Evolutionary conservation across 495 filamentous ascomycete genomes (phyloP), one percentile per base, ranked within the genome.

Genomic region (Penicillium fimorum): DNA sequence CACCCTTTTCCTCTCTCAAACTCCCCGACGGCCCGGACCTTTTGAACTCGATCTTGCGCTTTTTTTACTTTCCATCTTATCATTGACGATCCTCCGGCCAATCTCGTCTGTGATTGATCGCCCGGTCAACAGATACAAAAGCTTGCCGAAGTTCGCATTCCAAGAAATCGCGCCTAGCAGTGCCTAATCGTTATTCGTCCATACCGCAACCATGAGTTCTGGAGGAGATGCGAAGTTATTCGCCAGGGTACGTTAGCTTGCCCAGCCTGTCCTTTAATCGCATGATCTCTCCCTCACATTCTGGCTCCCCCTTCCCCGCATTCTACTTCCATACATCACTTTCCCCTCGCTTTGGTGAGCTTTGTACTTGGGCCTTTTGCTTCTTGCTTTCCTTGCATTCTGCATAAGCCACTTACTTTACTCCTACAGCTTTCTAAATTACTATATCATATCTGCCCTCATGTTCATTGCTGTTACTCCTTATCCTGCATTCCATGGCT

Each of bases 161-260:
- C 32, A 53, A 60, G 33, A 18, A 55, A 10, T 56, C 43, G 41
- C 47, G 24, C 62, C 49, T 44, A 51, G 29, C 33, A 37, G 43
- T 41, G 22, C 22, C 25, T 13, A 44, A 30, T 45, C 57, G 54
- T 54, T 52, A 61, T 67, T 63, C 55, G 65, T 41, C 51, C 50
- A 63, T 42, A 38, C 49, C 59, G 57, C 55, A 63, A 43, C 62
- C 59, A 93, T 91, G 86, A 87, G 84, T 78, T 82, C 87, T 53
- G 90, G 88, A 75, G 90, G 92, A 75, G 94, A 98, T 84, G 95
- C 94, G 77, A 97, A 96, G 83, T 86, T 98, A 77, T 99, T 99
- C 81, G 92, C 95, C 63, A 87, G 95, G 78, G 94, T 99, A 93
- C 73, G 91, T 89, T 51, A 47, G 59, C 41, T 52, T 10, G 44